A percentile compares a stretch with the other conserved stretches of the same genome.
These are phyloP conservation scores for Mollisiaceae sp. DNA, from an alignment of 2,329 filamentous ascomycete genomes.

Conservation along the genomic window DNA sequence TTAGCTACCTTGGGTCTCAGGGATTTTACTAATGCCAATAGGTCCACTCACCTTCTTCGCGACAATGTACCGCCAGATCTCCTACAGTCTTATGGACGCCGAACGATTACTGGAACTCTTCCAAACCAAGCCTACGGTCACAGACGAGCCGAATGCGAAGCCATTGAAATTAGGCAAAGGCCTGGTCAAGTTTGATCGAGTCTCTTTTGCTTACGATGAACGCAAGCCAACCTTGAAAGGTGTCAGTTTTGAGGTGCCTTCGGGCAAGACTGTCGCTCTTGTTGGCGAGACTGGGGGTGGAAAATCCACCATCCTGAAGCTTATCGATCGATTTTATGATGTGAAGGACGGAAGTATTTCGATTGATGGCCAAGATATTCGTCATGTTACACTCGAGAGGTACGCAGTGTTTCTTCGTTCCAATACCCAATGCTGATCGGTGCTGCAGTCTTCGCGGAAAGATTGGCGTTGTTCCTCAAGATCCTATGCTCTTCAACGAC, in stretches of 20 bases:
- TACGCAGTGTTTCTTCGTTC: conserved; percentile 51
- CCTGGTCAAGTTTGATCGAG: conserved; percentile 42
- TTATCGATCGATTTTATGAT: conserved; percentile 54
- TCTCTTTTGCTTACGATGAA: conserved; percentile 46
- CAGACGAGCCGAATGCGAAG: conserved; percentile 52
- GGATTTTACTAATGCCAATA: conserved; percentile 35
- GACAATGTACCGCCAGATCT: conserved; percentile 53
- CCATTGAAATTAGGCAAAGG: conserved; percentile 50
- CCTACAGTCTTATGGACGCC: conserved; percentile 65
- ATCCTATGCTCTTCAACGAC: conserved; percentile 60
- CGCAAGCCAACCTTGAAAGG: conserved; percentile 43
- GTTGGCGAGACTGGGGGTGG: conserved; percentile 53
- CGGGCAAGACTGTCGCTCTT: conserved; percentile 50
- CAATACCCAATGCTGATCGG: conserved; percentile 26
- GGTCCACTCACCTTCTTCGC: conserved; percentile 46
- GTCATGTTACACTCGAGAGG: conserved; percentile 52
- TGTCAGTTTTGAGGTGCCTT: conserved; percentile 43
- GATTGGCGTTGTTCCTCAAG: conserved; percentile 62
- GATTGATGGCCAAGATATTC: conserved; percentile 46
- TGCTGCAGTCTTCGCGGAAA: conserved; percentile 44
- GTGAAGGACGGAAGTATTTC: conserved; percentile 45
- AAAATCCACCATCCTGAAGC: conserved; percentile 50
- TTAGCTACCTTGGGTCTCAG: conserved; percentile 26
- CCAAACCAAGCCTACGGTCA: conserved; percentile 60
- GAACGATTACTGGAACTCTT: conserved; percentile 64